phyloP scores from a whole-genome alignment of 441 rosid genomes.

The Eruca vesicaria region DNA sequence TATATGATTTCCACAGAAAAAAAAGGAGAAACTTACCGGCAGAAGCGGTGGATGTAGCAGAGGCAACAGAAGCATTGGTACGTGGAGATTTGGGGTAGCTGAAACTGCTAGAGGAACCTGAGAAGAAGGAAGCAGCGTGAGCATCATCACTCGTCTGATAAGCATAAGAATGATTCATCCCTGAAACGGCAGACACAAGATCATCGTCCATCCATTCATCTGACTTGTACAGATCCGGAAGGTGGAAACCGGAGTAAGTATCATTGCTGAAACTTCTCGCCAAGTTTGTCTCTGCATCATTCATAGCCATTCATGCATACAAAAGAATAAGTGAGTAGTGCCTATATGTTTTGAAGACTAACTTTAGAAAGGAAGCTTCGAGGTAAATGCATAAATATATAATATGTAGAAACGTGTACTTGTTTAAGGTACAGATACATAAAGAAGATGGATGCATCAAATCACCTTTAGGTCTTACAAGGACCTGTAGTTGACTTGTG shows the following conservation, averaged over 20 bases:
- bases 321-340: constrained; percentile 1
- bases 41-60: constrained; percentile 19
- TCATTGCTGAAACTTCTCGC: constrained; percentile 30
- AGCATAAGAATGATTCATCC: constrained; percentile 37
- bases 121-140: constrained; percentile 16
- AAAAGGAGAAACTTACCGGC: constrained; percentile 40
- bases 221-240: constrained; percentile 46
- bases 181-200: constrained; percentile 38
- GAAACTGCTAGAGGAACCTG: constrained; percentile 35
- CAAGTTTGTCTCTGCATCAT: constrained; percentile 19
- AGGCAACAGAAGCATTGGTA: constrained; percentile 4
- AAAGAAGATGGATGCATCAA: constrained; percentile 17
- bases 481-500: constrained; percentile 36
- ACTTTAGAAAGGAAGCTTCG: constrained; percentile 21
- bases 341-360: constrained; percentile 11
- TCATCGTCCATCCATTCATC: constrained; percentile 61
- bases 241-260: constrained; percentile 41
- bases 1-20: background rate
- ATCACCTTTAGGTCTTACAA: background rate
- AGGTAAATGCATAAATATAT: background rate
- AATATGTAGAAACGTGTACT: constrained; percentile 1
- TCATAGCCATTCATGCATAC: constrained; percentile 16
- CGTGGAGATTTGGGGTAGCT: constrained; percentile 19
- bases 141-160: constrained; percentile 39
- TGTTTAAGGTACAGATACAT: constrained; percentile 10